Evolutionary conservation across 2,329 filamentous ascomycete species (phyloP), one percentile per base, ranked within the genome.

Genomic region (Botrytis hyacinthi): DNA sequence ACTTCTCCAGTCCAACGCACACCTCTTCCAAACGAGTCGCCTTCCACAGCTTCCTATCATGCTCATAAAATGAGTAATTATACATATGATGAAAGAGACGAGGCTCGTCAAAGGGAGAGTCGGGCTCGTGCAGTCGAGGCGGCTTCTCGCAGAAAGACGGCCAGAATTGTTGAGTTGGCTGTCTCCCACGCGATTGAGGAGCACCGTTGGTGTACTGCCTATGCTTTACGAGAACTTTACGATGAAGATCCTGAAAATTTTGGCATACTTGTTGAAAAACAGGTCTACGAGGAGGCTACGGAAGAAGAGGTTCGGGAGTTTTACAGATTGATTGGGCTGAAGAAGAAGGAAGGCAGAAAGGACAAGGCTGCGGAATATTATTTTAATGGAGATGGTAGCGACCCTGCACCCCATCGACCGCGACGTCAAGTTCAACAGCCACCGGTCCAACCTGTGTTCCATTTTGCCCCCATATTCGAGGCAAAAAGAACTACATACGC

Each of bases 131-230:
- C 77, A 46, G 70, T 75, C 26, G 61, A 74, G 35, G 75, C 77
- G 54, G 77, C 78, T 66, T 46, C 77, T 35, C 76, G 77, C 18
- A 71, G 73, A n/a, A 83, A 84, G 40, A 71, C 59, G 14, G 87
- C 87, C 77, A 85, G 83, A 78, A 85, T 89, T 42, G 83, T 91
- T 57, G 86, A 89, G 79, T 78, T 81, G 46, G 88, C 88, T n/a
- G 87, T 90, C 44, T 85, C 89, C 16, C 85, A 89, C 78, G 89
- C 89, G 8, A 80, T 91, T 67, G 82, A 84, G 74, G 85, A 87
- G 78, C 84, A 84, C 75, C 87, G 87, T 74, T 90, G 88, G 79
- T 87, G 88, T 71, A 91, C 89, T 14, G 89, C 89, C 3, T 91
- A 86, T 83, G 88, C 89, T 60, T 83, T 91, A 74, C 85, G 88